Evolutionary conservation across 2,329 filamentous ascomycete species (phyloP), one percentile per base, ranked within the genome.

Genomic region (Cladosporium sp.): DNA sequence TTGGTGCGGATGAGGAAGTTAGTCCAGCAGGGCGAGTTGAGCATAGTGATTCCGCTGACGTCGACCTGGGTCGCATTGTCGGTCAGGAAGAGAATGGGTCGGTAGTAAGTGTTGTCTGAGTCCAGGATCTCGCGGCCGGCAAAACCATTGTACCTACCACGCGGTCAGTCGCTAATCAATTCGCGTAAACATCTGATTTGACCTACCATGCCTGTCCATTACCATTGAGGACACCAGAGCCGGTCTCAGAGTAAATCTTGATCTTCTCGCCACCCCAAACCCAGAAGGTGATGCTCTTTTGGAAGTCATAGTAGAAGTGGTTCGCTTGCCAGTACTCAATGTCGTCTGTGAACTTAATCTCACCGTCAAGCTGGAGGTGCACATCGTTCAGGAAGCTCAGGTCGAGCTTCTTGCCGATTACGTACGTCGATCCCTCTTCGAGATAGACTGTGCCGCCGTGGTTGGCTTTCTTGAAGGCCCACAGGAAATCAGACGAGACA

Each of bases 271-370:
- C 81, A 52, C 81, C 80, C 80, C 80, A 84, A 46, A 81, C 78
- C 77, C 79, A 83, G 61, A 83, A 84, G 52, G 80, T 80, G 52
- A 83, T 78, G 3, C 76, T 80, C 56, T 75, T 75, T 53, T 78
- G 75, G 62, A 77, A 78, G 9, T 67, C 67, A 49, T 77, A 75
- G 55, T 73, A 76, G 62, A 76, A 77, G 61, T 77, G 68, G 60
- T 77, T 77, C 28, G 64, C 49, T 43, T 50, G 48, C 48, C 48
- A 50, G 18, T 50, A 50, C 7, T 50, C 48, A 82, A 83, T 56
- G 69, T 95, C 19, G 85, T 96, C 65, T 90, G 89, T 1, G 87
- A 91, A 50, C 40, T 50, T 50, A 16, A 50, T 72, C 61, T 81
- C 77, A 31, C 81, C 81, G 53, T 83, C 79, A 37, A 83, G 71